Percentiles rank a stretch among this genome's conserved stretches.
Conservation (phyloP, 1,139 yeast species). For the Pichia inconspicua region DNA sequence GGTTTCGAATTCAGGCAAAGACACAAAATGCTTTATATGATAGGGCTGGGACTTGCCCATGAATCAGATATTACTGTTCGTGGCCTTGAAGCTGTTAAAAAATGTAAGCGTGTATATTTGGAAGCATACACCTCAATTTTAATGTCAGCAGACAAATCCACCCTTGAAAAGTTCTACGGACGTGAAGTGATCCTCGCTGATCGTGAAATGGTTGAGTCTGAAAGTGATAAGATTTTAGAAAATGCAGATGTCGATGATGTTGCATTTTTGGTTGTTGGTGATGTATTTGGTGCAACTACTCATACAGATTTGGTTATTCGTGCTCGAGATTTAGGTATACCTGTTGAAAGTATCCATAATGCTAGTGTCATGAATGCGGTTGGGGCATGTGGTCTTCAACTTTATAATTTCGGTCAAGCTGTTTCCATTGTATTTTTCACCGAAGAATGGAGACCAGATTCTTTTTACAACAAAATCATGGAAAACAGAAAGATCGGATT, state of each 20-base stretch:
- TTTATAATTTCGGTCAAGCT: conserved; percentile 94
- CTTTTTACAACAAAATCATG: conserved; percentile 80
- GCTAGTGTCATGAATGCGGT: conserved; percentile 98
- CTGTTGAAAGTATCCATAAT: conserved; percentile 80
- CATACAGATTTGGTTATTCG: conserved; percentile 90
- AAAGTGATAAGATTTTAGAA: conserved; percentile 71
- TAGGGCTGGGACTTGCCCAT: conserved; percentile 88
- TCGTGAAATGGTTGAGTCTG: conserved; percentile 86
- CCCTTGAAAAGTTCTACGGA: conserved; percentile 75
- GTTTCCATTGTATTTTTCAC: conserved; percentile 93
- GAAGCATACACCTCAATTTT: conserved; percentile 94
- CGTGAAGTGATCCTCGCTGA: conserved; percentile 83
- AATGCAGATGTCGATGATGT: conserved; percentile 75
- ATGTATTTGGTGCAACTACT: conserved; percentile 96
- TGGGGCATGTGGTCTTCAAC: conserved; percentile 94
- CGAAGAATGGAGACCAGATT: conserved; percentile 92
- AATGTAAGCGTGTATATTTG: conserved; percentile 80
- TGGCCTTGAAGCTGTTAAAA: conserved; percentile 76
- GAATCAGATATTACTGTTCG: conserved; percentile 89
- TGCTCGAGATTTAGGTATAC: conserved; percentile 75
- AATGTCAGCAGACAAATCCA: conserved; percentile 77
- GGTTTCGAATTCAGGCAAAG: neutral
- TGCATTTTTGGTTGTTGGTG: conserved; percentile 95
- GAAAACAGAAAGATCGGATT: conserved; percentile 87
- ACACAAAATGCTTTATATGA: conserved; percentile 67